Evolutionary conservation across 441 rosid species (phyloP).

Genomic region (Geranium incanum): DNA sequence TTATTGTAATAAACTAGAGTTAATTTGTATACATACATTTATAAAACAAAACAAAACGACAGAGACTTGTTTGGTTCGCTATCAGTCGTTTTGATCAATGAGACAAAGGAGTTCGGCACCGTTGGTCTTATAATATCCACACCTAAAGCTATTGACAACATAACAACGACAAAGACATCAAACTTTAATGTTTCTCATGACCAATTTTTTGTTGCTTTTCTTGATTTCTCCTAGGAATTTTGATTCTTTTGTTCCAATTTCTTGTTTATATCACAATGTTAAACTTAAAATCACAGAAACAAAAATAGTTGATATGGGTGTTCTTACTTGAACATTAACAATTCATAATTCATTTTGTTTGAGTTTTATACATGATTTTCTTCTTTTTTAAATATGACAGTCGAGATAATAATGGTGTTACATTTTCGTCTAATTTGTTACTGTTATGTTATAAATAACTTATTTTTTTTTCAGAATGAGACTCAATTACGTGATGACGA

Average conservation of each 20-base stretch:
- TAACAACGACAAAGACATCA: slow-evolving; percentile 7
- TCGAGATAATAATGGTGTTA: too few species aligned
- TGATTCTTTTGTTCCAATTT: slow-evolving; percentile 4
- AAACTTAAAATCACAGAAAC: neutral
- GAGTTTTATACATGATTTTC: too few species aligned
- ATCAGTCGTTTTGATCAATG: slow-evolving; percentile 21
- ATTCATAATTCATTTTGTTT: too few species aligned
- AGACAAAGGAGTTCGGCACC: slow-evolving; percentile 32
- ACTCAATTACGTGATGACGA: too few species aligned
- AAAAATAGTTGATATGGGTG: too few species aligned
- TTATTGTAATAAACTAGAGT: neutral
- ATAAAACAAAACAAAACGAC: slow-evolving; percentile 14
- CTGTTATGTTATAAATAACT: too few species aligned
- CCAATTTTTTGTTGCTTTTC: neutral
- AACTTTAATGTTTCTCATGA: neutral
- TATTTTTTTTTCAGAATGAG: too few species aligned
- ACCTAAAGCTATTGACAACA: slow-evolving; percentile 10
- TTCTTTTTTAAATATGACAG: too few species aligned
- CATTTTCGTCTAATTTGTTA: too few species aligned
- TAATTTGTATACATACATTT: neutral
- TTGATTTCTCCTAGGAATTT: neutral
- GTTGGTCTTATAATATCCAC: neutral
- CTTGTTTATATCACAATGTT: neutral
- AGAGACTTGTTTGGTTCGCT: slow-evolving; percentile 27
- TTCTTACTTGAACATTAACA: too few species aligned